Conservation (phyloP, 495 filamentous ascomycete genomes). For the Penicillium cataractarum region DNA sequence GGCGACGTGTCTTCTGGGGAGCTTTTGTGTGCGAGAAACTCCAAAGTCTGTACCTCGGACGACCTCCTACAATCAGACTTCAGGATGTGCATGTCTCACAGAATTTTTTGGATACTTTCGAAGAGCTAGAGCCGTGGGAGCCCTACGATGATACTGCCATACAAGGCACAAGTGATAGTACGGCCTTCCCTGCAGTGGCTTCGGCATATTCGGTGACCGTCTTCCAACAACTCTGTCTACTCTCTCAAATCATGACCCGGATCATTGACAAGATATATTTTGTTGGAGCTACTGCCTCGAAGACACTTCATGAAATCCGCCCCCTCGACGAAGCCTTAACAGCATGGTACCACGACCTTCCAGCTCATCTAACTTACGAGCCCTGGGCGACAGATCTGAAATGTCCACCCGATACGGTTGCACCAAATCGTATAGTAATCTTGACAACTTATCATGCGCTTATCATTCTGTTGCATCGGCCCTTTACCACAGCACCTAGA, state of each 20-base stretch:
- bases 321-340: too few relatives aligned
- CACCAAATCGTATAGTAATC: too few relatives aligned
- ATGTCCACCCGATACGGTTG: too few relatives aligned
- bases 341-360: too few relatives aligned
- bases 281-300: constrained; percentile 25
- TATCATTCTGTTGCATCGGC: too few relatives aligned
- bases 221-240: constrained; percentile 26
- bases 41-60: constrained; percentile 40
- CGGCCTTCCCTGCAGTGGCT: not conserved
- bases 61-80: constrained; percentile 26
- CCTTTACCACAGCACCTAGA: too few relatives aligned
- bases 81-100: constrained; percentile 31
- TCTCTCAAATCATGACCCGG: constrained; percentile 30
- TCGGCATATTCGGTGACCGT: constrained; percentile 23
- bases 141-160: constrained; percentile 34
- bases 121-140: constrained; percentile 29
- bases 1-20: constrained; percentile 44
- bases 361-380: too few relatives aligned
- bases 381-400: too few relatives aligned
- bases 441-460: too few relatives aligned
- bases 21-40: constrained; percentile 43
- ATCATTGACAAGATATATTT: constrained; percentile 31
- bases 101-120: too few relatives aligned
- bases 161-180: too few relatives aligned
- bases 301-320: too few relatives aligned